Conservation (phyloP, 2,329 filamentous ascomycete genomes). For the Furcasterigmium furcatum region DNA sequence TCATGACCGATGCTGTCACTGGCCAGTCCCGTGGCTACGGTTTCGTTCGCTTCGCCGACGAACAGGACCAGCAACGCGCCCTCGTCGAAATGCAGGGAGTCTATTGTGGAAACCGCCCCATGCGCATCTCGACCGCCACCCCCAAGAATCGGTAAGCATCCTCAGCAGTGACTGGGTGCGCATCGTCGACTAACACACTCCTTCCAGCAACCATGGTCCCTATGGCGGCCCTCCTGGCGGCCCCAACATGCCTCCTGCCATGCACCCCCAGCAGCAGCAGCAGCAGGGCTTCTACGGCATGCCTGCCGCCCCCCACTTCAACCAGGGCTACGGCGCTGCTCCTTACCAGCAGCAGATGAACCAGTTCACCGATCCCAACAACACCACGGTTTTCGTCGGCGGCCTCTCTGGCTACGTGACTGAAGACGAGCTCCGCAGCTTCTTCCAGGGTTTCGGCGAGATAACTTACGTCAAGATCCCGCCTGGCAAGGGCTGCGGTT, state of each 20-base stretch:
- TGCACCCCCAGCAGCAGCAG: conserved; percentile 39
- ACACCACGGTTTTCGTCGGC: conserved; percentile 97
- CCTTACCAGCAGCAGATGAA: conserved; percentile 66
- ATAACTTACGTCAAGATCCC: conserved; percentile 99
- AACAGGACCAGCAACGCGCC: conserved; percentile 93
- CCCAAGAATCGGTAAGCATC: conserved; percentile 76
- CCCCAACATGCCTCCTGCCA: conserved; percentile 28
- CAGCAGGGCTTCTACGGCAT: conserved; percentile 29
- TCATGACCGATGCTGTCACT: conserved; percentile 98
- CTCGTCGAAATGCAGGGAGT: conserved; percentile 98
- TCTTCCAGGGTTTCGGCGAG: conserved; percentile 99
- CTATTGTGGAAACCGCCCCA: conserved; percentile 96
- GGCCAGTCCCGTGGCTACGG: conserved; percentile 97
- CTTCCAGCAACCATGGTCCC: conserved; percentile 19
- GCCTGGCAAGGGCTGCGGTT: conserved; percentile 97
- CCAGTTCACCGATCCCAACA: conserved; percentile 99
- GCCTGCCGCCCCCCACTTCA: conserved; percentile 10
- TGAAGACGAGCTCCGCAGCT: conserved; percentile 98
- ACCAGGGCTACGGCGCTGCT: conserved; percentile 4
- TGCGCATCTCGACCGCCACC: conserved; percentile 97
- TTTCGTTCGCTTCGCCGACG: conserved; percentile 95
- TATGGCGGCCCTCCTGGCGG: conserved; percentile 36
- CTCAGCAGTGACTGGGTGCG: no score
- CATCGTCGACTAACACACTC: background rate
- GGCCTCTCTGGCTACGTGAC: conserved; percentile 97